These are phyloP conservation scores for Cryptococcus sp. DNA, from an alignment of 1,284 basidiomycete genomes.

Conservation along the genomic window DNA sequence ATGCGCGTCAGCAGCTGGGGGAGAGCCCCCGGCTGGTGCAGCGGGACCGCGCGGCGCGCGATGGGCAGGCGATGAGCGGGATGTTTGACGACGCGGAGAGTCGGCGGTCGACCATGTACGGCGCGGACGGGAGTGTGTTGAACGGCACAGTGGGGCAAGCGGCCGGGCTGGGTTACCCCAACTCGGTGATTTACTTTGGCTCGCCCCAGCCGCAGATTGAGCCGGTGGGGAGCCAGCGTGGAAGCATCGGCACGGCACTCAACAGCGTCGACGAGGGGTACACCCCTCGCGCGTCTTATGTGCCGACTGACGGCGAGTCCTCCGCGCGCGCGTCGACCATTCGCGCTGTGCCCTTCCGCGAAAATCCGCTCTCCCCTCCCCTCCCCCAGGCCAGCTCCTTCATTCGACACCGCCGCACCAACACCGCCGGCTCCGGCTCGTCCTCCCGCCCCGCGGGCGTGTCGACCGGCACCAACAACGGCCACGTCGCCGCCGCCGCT, in stretches of 20 bases:
- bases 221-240: neutral
- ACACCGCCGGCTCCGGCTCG: slow-evolving; percentile 12
- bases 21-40: slow-evolving; percentile 31
- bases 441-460: slow-evolving; percentile 8
- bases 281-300: slow-evolving; percentile 7
- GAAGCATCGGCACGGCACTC: neutral
- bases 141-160: neutral
- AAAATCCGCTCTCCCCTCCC: slow-evolving; percentile 40
- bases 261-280: slow-evolving; percentile 7
- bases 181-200: slow-evolving; percentile 41
- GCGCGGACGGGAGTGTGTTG: slow-evolving; percentile 7
- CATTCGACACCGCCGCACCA: slow-evolving; percentile 25
- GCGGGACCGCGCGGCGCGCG: slow-evolving; percentile 7
- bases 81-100: slow-evolving; percentile 42
- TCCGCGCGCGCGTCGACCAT: slow-evolving; percentile 31
- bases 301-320: slow-evolving; percentile 5
- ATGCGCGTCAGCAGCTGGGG: neutral
- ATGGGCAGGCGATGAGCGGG: slow-evolving; percentile 10
- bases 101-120: slow-evolving; percentile 29
- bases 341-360: slow-evolving; percentile 27
- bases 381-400: slow-evolving; percentile 42
- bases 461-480: slow-evolving; percentile 22
- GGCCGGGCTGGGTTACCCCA: slow-evolving; percentile 42
- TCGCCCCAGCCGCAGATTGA: slow-evolving; percentile 17
- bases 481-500: slow-evolving; percentile 35